Evolutionary conservation across 2,329 filamentous ascomycete species (phyloP).

Genomic region (Sporothrix inflata): DNA sequence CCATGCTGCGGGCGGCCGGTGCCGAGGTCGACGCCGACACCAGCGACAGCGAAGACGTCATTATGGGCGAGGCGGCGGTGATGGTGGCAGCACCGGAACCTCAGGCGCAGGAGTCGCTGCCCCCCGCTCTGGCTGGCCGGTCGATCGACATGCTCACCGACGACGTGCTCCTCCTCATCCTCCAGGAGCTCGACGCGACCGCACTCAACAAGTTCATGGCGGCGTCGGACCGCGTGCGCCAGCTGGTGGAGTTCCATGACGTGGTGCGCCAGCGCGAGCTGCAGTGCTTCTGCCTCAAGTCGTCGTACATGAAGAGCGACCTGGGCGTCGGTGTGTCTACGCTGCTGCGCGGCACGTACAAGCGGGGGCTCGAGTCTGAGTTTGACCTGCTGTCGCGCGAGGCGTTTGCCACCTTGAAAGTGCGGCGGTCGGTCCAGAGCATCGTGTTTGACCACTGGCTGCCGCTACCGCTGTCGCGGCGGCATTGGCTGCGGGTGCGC

Average conservation of each 20-base stretch:
- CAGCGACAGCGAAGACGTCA: not conserved
- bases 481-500: conserved; percentile 49
- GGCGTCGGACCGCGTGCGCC: conserved; percentile 44
- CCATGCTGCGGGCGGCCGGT: conserved; percentile 12
- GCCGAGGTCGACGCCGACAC: not conserved
- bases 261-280: conserved; percentile 49
- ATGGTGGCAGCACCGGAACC: not conserved
- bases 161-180: conserved; percentile 46
- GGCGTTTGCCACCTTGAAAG: conserved; percentile 43
- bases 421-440: conserved; percentile 49
- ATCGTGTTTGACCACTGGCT: conserved; percentile 49
- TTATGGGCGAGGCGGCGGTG: not conserved
- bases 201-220: conserved; percentile 45
- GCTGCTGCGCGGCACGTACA: not conserved
- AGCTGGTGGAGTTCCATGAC: conserved; percentile 43
- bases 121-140: conserved; percentile 8
- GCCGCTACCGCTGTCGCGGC: conserved; percentile 50
- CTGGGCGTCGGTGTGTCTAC: conserved; percentile 50
- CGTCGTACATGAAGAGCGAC: conserved; percentile 43
- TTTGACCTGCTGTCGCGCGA: conserved; percentile 53
- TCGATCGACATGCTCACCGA: conserved; percentile 44
- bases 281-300: conserved; percentile 52
- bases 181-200: conserved; percentile 42
- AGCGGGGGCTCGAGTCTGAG: conserved; percentile 46
- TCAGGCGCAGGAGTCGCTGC: too few relatives aligned